These are phyloP conservation scores for Fusarium sp. DNA, from an alignment of 2,329 filamentous ascomycete genomes.

Conservation along the genomic window DNA sequence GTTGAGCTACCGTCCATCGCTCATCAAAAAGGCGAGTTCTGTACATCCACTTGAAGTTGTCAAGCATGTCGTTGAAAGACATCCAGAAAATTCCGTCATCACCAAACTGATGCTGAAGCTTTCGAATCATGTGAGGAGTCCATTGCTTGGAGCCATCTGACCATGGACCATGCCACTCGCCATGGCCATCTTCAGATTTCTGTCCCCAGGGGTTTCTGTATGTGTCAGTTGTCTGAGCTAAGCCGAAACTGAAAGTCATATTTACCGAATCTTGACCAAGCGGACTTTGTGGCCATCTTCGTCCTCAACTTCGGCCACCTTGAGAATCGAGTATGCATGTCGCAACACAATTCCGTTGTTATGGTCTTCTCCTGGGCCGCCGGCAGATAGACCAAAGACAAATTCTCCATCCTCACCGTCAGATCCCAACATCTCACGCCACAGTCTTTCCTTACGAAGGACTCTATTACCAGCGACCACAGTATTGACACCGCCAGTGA, in stretches of 20 bases:
- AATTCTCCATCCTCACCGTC: slow-evolving; percentile 76
- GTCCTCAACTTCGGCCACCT: slow-evolving; percentile 55
- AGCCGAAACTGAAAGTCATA: no score
- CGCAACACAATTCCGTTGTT: slow-evolving; percentile 54
- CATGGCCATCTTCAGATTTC: slow-evolving; percentile 50
- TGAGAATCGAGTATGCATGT: slow-evolving; percentile 63
- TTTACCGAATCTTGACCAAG: slow-evolving; percentile 57
- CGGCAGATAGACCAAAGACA: slow-evolving; percentile 59
- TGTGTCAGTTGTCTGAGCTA: neutral
- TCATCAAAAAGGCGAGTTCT: slow-evolving; percentile 58
- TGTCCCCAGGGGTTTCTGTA: slow-evolving; percentile 75
- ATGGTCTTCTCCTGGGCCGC: slow-evolving; percentile 37
- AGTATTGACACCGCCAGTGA: slow-evolving; percentile 66
- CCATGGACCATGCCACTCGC: slow-evolving; percentile 78
- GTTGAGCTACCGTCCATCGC: slow-evolving; percentile 56
- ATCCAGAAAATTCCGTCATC: slow-evolving; percentile 69
- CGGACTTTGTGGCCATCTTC: slow-evolving; percentile 52
- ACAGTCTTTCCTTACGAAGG: slow-evolving; percentile 74
- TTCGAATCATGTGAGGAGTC: slow-evolving; percentile 76
- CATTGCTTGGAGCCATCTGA: slow-evolving; percentile 78
- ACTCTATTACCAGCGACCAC: slow-evolving; percentile 66
- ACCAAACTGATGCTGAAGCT: slow-evolving; percentile 71
- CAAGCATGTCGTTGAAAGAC: slow-evolving; percentile 55
- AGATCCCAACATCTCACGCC: slow-evolving; percentile 72
- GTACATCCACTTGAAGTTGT: slow-evolving; percentile 55